phyloP scores from a whole-genome alignment of 192 early-diverging fungal species.

The Gryganskiella cystojenkinii region DNA sequence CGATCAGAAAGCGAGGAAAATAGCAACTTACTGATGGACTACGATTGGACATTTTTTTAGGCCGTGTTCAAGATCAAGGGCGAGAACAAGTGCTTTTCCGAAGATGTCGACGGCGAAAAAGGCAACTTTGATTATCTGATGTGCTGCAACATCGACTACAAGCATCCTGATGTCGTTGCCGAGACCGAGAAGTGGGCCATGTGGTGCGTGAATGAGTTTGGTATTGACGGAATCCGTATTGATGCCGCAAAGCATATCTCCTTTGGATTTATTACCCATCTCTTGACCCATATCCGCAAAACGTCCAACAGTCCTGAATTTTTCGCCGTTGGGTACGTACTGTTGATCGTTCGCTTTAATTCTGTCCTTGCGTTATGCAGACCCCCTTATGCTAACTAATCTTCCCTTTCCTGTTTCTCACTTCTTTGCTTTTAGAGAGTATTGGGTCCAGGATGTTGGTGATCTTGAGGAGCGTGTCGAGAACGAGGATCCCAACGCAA shows the following conservation, averaged over 20 bases:
- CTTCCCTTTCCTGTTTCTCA: background rate
- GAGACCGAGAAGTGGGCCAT: slow-evolving; percentile 33
- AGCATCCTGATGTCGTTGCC: slow-evolving; percentile 32
- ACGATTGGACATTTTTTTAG: too few species aligned
- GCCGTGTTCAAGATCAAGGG: slow-evolving; percentile 58
- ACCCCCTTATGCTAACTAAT: background rate
- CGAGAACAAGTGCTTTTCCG: slow-evolving; percentile 58
- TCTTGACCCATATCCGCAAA: slow-evolving; percentile 20
- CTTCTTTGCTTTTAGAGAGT: slow-evolving; percentile 18
- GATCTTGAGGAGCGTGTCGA: slow-evolving; percentile 15
- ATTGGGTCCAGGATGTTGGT: slow-evolving; percentile 26
- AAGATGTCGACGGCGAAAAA: slow-evolving; percentile 57
- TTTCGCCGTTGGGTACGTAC: slow-evolving; percentile 30
- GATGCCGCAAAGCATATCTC: slow-evolving; percentile 37
- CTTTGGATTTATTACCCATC: slow-evolving; percentile 23
- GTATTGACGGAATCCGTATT: slow-evolving; percentile 35
- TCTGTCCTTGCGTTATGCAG: background rate
- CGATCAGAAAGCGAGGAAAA: too few species aligned
- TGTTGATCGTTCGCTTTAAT: background rate
- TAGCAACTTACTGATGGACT: too few species aligned
- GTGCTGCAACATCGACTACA: slow-evolving; percentile 54
- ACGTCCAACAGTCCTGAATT: slow-evolving; percentile 17
- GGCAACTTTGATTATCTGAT: slow-evolving; percentile 64
- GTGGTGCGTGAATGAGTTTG: slow-evolving; percentile 26
- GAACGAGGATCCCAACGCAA: background rate